Base-by-base conservation (phyloP, 2,329 filamentous ascomycete genomes). In the Curvularia spicifera region DNA sequence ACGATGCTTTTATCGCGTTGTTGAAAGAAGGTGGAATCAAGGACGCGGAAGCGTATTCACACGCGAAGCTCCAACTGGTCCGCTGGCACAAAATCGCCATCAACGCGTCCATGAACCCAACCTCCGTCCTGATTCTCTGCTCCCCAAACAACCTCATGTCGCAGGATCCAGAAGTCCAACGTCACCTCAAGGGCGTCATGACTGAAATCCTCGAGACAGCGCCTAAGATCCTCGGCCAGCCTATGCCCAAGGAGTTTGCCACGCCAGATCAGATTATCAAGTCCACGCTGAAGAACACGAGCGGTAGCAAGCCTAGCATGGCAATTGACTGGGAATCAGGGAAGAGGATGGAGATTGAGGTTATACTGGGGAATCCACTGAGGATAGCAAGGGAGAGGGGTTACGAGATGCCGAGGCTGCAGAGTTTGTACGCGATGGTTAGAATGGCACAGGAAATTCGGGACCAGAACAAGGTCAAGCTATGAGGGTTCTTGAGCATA, bases 71-170 rank as follows among this genome's bases (percentile, higher is more conserved):
- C 45, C 89, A 91, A 75, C 83, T 86, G 42, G 84, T 91, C 18
- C 82, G 89, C 24, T 91, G 89, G 89, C 89, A 91, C 75, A 91
- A 91, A 75, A 85, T 91, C 61, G 88, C 87, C 67, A 91, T 91
- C 79, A 91, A 91, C 74, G 87, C 88, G 0, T 85, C 87, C 51
- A 89, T 91, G 83, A 91, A 91, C 76, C 88, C 89, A 0, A 88
- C 86, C 0, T 86, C 88, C 1, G 88, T 91, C 7, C 81, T 91
- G 0, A 85, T 84, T 0, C 86, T 87, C 12, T 87, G 88, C 1
- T 79, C 82, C 1, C 83, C 85, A 52, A 91, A 91, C 70, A 83
- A 86, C 45, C 83, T 84, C 60, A 90, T 91, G 86, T 81, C 86
- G 5, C 76, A 78, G 12, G 88, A 91, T 65, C 74, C 84, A 0